Base-by-base conservation (phyloP, 495 filamentous ascomycete genomes). In the Daldinia childiae region DNA sequence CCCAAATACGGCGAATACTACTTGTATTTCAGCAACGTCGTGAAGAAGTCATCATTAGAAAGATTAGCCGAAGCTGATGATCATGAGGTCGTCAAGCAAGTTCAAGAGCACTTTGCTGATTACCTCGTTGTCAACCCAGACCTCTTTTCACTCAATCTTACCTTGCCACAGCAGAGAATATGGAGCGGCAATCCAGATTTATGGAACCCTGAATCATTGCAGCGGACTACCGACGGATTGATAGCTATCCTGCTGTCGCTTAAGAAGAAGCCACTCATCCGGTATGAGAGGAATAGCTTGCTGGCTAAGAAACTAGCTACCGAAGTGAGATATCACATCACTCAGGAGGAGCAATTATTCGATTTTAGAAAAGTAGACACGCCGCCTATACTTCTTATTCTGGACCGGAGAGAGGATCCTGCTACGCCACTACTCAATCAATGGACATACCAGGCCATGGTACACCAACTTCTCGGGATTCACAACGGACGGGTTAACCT, bases 401-500 rank as follows among this genome's bases (percentile, higher is more conserved):
- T 98, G 17, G 95, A 99, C 80, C 88, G 95, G 34, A 88, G 95
- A 78, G 94, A 98, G 78, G 95, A 99, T 71, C 96, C 95, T 1
- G 90, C 98, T 45, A 99, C 95, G n/a, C 95, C 95, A 0, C 80
- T 99, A 27, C 86, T 99, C 51, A 96, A 92, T 9, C 95, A 99
- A 78, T 99, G 95, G 95, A 98, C 95, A 30, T 99, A 99, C 78
- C 95, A 98, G 79, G 96, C 96, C 8, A 98, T 98, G 95, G 96
- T 98, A 1, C 95, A 99, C 76, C 95, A 98, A 70, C 81, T 98
- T 26, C 86, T 98, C 36, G 96, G 95, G 14, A 97, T 99, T 62
- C 86, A 92, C 65, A 97, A 97, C 78, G 95, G 95, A 19, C 87
- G 93, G 21, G 95, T 98, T 4, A 91, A 97, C 74, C 84, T 99